Evolutionary conservation across 805 yeast species (phyloP).

Genomic region (Kluyveromyces nonfermentans): DNA sequence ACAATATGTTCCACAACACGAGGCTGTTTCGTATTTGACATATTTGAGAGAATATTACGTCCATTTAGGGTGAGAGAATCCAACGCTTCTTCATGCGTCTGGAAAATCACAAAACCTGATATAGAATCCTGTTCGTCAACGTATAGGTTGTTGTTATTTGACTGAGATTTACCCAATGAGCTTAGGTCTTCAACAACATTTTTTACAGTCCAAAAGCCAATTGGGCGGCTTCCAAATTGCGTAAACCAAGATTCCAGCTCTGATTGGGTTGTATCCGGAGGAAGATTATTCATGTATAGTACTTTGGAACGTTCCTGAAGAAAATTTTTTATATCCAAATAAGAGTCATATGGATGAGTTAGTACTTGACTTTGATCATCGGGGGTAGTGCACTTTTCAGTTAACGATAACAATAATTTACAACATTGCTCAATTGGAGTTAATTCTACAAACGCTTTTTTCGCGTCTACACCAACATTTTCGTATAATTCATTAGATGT

Average conservation of each 20-base stretch:
- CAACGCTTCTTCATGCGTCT: conserved; percentile 77
- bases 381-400: conserved; percentile 31
- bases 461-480: neutral
- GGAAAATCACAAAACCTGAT: conserved; percentile 79
- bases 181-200: conserved; percentile 33
- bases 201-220: conserved; percentile 82
- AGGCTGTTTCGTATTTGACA: conserved; percentile 29
- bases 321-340: conserved; percentile 63
- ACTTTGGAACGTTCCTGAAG: conserved; percentile 65
- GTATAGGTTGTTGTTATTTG: conserved; percentile 23
- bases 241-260: conserved; percentile 89
- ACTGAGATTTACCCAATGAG: conserved; percentile 16
- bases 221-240: conserved; percentile 75
- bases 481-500: neutral
- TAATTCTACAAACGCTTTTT: conserved; percentile 7
- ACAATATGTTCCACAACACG: conserved; percentile 49
- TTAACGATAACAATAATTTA: conserved; percentile 22
- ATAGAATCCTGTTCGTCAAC: conserved; percentile 41
- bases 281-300: conserved; percentile 70
- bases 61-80: conserved; percentile 77
- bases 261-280: conserved; percentile 79
- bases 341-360: conserved; percentile 66
- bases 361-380: conserved; percentile 48
- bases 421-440: conserved; percentile 21
- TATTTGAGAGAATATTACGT: conserved; percentile 33